Evolutionary conservation across 345 rosid genomes (phyloP), one percentile per base, ranked within the genome.

Genomic region (Lepidium aucheri): DNA sequence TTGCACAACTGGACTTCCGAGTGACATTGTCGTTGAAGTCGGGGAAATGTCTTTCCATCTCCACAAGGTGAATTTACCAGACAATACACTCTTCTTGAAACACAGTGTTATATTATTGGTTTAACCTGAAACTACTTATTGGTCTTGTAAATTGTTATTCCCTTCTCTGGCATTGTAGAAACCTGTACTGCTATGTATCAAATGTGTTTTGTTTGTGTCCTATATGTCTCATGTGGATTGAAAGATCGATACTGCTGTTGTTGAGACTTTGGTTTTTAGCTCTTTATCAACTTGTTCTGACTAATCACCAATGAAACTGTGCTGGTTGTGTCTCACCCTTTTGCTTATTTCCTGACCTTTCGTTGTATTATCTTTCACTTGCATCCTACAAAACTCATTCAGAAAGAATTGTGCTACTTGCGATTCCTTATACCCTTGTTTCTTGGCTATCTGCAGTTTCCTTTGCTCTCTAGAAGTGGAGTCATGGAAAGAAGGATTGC

Each of bases 11-110:
- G 99, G 95, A 68, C 99, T 94, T 71, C 97, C 96, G 4, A 90
- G 96, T 72, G 99, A 94, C 70, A 77, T 90, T 52, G 78, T 77
- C 39, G 89, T 94, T 70, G 91, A 94, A 82, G 99, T 88, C 71
- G 97, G 84, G 33, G 95, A 86, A 43, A 88, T 90, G 92, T 85
- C 96, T 60, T 94, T 90, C 65, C 99, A 90, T 81, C 96, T 94
- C 60, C 99, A 94, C 87, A 94, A 90, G 99, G 99, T 94, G 80
- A 57, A 18, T 30, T 74, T 43, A 16, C 32, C 11, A 40, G 17
- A 42, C 58, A 38, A 38, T 6, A 28, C 59, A 55, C 38, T n/a
- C 40, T 53, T 71, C 58, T 39, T 53, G 33, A 30, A 51, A n/a
- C 9, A 4, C 22, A 8, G 32, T 59, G 54, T 42, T 40, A 20